Percentiles rank a stretch among this genome's conserved stretches.
phyloP scores from a whole-genome alignment of 768 basidiomycete genomes.

The Pisolithus sp. region DNA sequence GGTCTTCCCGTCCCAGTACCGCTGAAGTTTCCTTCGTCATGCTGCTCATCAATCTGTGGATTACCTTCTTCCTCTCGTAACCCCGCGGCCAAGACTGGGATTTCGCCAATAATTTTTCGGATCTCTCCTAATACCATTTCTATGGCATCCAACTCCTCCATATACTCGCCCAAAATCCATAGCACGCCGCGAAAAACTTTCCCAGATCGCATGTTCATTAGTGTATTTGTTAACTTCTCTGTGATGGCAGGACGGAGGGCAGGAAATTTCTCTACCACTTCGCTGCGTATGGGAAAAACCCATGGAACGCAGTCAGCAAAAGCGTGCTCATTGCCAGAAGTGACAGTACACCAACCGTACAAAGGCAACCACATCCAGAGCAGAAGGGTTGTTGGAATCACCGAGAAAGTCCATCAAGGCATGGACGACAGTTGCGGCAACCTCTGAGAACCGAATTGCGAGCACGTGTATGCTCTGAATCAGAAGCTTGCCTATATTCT shows the following conservation, averaged over 20 bases:
- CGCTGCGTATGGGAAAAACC: conserved; percentile 36
- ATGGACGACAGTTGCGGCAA: conserved; percentile 92
- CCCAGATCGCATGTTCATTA: conserved; percentile 86
- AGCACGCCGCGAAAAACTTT: conserved; percentile 95
- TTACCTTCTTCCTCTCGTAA: conserved; percentile 63
- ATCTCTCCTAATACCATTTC: conserved; percentile 69
- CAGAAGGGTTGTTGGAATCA: conserved; percentile 91
- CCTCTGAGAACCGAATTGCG: conserved; percentile 94
- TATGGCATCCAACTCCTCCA: conserved; percentile 61
- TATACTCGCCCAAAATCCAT: conserved; percentile 99
- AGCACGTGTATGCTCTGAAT: conserved; percentile 97
- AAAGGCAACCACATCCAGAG: conserved; percentile 89
- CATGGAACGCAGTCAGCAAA: not conserved
- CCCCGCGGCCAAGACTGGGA: conserved; percentile 94
- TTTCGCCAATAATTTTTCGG: conserved; percentile 84
- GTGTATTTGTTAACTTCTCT: conserved; percentile 75
- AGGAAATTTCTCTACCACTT: conserved; percentile 98
- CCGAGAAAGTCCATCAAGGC: conserved; percentile 92
- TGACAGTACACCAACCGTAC: conserved; percentile 43
- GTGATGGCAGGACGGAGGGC: conserved; percentile 74
- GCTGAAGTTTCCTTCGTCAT: conserved; percentile 31
- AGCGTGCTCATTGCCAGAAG: not conserved
- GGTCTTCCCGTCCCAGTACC: conserved; percentile 47
- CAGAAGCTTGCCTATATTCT: conserved; percentile 91
- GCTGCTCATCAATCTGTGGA: conserved; percentile 42